Base-by-base conservation (phyloP, 371 early-diverging fungal species). In the Mortierella sp. region DNA sequence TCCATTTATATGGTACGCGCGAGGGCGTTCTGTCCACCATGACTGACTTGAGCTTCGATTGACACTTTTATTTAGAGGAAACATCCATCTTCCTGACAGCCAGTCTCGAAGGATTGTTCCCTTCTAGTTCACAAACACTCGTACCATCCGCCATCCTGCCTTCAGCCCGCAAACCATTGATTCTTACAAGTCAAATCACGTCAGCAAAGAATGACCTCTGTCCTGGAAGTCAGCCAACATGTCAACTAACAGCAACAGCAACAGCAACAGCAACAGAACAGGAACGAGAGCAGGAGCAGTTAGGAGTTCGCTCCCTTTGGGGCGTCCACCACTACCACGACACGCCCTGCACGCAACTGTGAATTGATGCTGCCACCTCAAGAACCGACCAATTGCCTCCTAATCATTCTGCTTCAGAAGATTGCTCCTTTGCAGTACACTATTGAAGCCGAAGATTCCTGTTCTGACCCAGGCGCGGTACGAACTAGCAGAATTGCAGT, bases 71-170 rank as follows among this genome's bases (percentile, higher is more conserved):
- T 19, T 38, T 58, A 72, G 72, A 72, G 26, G 26, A 58, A 12
- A 72, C 72, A 18, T 54, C 67, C 27, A 51, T 61, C 19, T 72
- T 67, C 54, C 49, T 73, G 27, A 55, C 64, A 27, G 30, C 56
- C 26, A 73, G 57, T 26, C 48, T 73, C 24, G 52, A 30, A 2
- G 52, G 67, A 1, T 58, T 73, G 31, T 73, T 68, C 27, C 74
- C 74, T 14, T 68, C 68, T 9, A 67, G 68, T 19, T 48, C 64
- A 10, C 52, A 45, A 2, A 55, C 58, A 2, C 38, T 56, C 21
- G 64, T 73, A 41, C 74, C 74, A 18, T 27, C 59, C 27, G 46
- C 43, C 27, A 73, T 73, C 34, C 38, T 73, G 27, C 74, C 74
- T 0, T 64, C 68, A 5, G 68, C 57, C 0, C 63, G 74, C 3